phyloP scores from a whole-genome alignment of 768 basidiomycete species.

The Mycena belliarum region DNA sequence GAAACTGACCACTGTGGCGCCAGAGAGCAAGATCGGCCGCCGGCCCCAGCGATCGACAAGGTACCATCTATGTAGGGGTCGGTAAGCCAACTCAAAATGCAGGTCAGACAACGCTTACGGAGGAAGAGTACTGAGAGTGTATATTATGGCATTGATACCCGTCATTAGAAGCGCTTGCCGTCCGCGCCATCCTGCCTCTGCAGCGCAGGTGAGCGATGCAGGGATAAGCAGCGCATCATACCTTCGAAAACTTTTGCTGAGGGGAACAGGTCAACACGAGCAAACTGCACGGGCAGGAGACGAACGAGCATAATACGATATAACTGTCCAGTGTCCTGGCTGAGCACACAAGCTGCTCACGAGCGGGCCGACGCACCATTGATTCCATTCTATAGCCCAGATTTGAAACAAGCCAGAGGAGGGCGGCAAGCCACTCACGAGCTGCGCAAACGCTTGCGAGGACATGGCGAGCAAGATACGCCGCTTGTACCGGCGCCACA shows the following conservation, averaged over 20 bases:
- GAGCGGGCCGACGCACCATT: conserved; percentile 56
- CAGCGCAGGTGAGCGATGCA: not conserved
- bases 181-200: conserved; percentile 96
- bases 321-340: conserved; percentile 59
- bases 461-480: conserved; percentile 92
- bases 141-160: conserved; percentile 85
- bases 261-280: conserved; percentile 26
- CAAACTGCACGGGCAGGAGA: conserved; percentile 9
- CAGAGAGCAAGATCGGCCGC: conserved; percentile 80
- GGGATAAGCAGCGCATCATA: not conserved
- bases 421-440: no score
- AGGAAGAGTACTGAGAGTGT: conserved; percentile 75
- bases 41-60: conserved; percentile 91
- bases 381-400: conserved; percentile 75
- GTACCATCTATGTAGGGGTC: conserved; percentile 67
- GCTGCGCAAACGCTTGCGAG: conserved; percentile 91
- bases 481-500: conserved; percentile 87
- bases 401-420: not conserved
- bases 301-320: conserved; percentile 92
- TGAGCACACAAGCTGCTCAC: conserved; percentile 2
- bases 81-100: conserved; percentile 3
- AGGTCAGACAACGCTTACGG: conserved; percentile 48
- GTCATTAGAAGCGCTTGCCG: conserved; percentile 94
- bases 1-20: conserved; percentile 68
- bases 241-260: not conserved